Evolutionary conservation across 345 rosid species (phyloP).

Genomic region (Eucalyptus shirleyi): DNA sequence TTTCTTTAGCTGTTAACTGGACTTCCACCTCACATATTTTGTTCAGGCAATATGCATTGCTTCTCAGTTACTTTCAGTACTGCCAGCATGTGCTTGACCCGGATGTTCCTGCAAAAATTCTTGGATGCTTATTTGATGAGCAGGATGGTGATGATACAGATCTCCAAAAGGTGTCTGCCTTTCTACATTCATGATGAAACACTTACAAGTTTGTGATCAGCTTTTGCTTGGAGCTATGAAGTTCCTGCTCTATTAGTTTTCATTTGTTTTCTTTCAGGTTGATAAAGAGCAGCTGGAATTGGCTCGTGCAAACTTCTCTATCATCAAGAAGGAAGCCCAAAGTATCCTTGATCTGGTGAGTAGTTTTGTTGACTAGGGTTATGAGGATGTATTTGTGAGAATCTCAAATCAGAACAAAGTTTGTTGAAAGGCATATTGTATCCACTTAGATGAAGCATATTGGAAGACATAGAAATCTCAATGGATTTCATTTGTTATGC

Average conservation of each 20-base stretch:
- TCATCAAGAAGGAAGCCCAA: slow-evolving; percentile 79
- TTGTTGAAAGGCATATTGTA: not conserved
- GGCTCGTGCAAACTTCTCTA: slow-evolving; percentile 68
- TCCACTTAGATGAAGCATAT: not conserved
- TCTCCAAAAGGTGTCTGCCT: slow-evolving; percentile 44
- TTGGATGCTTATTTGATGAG: slow-evolving; percentile 65
- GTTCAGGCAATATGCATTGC: slow-evolving; percentile 83
- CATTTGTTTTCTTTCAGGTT: slow-evolving; percentile 27
- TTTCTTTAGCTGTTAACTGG: not conserved
- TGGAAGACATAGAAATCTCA: not conserved
- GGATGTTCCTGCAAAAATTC: slow-evolving; percentile 67
- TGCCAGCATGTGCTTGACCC: slow-evolving; percentile 86
- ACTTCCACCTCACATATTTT: slow-evolving; percentile 1
- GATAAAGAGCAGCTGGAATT: slow-evolving; percentile 87
- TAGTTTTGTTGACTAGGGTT: not conserved
- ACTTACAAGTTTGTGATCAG: not conserved
- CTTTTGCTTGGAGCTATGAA: not conserved
- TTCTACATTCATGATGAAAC: not conserved
- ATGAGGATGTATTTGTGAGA: not conserved
- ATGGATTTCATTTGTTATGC: not conserved
- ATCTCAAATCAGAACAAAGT: not conserved
- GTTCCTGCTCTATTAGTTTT: not conserved
- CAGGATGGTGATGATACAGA: slow-evolving; percentile 84
- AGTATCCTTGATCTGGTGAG: slow-evolving; percentile 76
- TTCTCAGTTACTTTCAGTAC: slow-evolving; percentile 90